Evolutionary conservation across 495 filamentous ascomycete species (phyloP).

Genomic region (Astrothelium macrocarpum): DNA sequence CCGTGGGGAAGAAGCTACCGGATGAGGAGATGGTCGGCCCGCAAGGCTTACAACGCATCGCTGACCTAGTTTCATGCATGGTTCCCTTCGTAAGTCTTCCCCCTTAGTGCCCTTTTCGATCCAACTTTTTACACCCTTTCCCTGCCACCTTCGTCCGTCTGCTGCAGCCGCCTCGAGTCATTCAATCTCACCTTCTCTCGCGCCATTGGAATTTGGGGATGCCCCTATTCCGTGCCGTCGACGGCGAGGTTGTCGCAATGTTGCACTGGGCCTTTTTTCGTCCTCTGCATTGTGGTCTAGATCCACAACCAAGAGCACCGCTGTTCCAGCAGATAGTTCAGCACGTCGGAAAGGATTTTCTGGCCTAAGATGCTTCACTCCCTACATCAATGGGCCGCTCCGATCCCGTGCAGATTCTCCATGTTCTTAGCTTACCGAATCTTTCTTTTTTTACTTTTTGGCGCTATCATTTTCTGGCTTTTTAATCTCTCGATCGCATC

Average conservation of each 20-base stretch:
- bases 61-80: conserved; percentile 26
- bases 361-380: neutral
- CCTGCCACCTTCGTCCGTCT: neutral
- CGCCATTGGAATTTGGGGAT: neutral
- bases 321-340: neutral
- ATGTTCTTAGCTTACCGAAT: neutral
- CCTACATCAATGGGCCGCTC: conserved; percentile 1
- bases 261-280: neutral
- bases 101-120: neutral
- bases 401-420: neutral
- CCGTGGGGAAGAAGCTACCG: conserved; percentile 51
- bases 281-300: neutral
- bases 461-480: neutral
- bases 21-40: conserved; percentile 39
- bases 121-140: neutral
- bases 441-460: neutral
- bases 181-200: neutral
- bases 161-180: neutral
- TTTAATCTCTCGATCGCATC: neutral
- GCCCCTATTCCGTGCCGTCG: neutral
- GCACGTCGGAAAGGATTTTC: neutral
- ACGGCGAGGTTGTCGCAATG: neutral
- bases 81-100: conserved; percentile 34
- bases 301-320: neutral
- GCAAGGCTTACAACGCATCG: conserved; percentile 26